These are phyloP conservation scores for Theobroma grandiflorum DNA, from an alignment of 441 rosid genomes.

Conservation along the genomic window DNA sequence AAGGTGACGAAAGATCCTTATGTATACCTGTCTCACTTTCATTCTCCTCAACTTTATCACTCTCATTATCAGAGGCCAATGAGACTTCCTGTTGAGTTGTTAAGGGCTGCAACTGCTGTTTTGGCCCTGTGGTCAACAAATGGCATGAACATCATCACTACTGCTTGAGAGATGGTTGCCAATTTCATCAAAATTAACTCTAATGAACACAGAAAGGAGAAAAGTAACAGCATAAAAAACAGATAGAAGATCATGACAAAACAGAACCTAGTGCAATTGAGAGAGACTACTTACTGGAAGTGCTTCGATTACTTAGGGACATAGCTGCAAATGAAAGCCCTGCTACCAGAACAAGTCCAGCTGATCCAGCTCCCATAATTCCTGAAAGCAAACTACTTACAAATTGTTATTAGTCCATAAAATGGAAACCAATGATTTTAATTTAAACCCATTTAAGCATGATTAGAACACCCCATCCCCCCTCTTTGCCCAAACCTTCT, in stretches of 20 bases:
- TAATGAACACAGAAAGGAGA: neutral
- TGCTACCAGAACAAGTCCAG: conserved; percentile 62
- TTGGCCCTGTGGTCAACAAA: conserved; percentile 53
- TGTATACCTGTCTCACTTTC: conserved; percentile 39
- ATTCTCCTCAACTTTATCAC: conserved; percentile 42
- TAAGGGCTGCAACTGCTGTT: conserved; percentile 73
- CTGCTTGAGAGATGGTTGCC: neutral
- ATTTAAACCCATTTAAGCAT: conserved; percentile 5
- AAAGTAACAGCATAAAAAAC: neutral
- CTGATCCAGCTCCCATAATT: conserved; percentile 77
- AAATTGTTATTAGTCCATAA: conserved; percentile 68
- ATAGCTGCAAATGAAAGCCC: conserved; percentile 71
- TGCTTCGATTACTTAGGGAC: conserved; percentile 58
- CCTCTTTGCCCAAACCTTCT: neutral
- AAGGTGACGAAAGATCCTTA: conserved; percentile 40
- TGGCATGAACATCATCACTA: neutral
- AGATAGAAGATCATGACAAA: neutral
- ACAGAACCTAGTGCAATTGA: conserved; percentile 5
- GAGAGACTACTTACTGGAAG: conserved; percentile 58
- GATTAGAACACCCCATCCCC: neutral
- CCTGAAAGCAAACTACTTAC: conserved; percentile 85
- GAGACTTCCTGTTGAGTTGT: conserved; percentile 64
- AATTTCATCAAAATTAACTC: neutral
- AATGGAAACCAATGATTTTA: conserved; percentile 24
- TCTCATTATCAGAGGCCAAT: conserved; percentile 46